A percentile compares a stretch with the other conserved stretches of the same genome.
Conservation (phyloP, 2,329 filamentous ascomycete species). For the Colletotrichum tamarilloi region DNA sequence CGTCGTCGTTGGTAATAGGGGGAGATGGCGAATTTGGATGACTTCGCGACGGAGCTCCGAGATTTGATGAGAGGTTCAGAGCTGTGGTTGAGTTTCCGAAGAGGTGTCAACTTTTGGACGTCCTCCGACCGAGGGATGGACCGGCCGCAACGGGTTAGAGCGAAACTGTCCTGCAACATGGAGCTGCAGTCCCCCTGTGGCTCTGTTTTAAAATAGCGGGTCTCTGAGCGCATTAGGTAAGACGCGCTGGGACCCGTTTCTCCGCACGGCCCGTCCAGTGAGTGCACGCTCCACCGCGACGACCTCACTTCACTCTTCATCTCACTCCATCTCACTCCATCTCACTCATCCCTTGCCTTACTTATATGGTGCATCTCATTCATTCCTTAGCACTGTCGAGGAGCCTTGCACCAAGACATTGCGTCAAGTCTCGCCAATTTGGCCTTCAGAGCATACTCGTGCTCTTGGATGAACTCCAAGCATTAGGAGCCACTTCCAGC, state of each 20-base stretch:
- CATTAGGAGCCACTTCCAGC: no score
- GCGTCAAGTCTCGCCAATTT: no score
- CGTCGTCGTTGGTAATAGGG: no score
- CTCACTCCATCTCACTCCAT: not conserved
- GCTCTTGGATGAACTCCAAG: no score
- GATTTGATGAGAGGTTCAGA: conserved; percentile 1
- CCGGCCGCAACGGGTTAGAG: conserved; percentile 27
- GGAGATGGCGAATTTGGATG: not conserved
- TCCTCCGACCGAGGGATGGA: conserved; percentile 10
- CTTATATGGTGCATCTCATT: not conserved
- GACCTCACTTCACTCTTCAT: not conserved
- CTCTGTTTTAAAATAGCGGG: conserved; percentile 21
- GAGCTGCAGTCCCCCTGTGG: conserved; percentile 4
- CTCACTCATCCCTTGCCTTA: not conserved
- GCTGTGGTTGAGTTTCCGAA: conserved; percentile 19
- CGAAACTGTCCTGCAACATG: conserved; percentile 34
- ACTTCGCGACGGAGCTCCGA: conserved; percentile 17
- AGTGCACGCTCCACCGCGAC: conserved; percentile 1
- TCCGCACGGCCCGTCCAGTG: conserved; percentile 13
- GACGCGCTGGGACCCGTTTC: not conserved
- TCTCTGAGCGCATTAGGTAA: conserved; percentile 14
- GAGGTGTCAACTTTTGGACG: conserved; percentile 35
- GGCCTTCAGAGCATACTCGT: no score
- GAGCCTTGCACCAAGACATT: no score
- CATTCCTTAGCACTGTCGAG: not conserved